A percentile compares a stretch with the other conserved stretches of the same genome.
phyloP scores from a whole-genome alignment of 768 basidiomycete genomes.

The Russula sp. region DNA sequence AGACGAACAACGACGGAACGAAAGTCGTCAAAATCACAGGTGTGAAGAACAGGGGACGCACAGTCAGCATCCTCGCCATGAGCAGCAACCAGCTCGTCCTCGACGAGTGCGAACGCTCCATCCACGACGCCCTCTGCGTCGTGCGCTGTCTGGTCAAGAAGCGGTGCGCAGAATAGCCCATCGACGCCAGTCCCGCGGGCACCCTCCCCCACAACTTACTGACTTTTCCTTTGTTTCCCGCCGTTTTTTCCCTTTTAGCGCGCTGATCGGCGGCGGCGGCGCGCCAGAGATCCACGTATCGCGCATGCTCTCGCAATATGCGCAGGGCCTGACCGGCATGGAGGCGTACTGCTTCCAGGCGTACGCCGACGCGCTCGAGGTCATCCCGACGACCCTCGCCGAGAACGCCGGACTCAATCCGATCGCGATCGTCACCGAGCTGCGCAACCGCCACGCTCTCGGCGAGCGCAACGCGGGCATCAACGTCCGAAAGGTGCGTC shows the following conservation, averaged over 20 bases:
- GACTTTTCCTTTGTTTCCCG: not conserved
- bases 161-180: slow-evolving; percentile 49
- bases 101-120: slow-evolving; percentile 94
- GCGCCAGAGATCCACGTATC: slow-evolving; percentile 98
- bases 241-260: slow-evolving; percentile 38
- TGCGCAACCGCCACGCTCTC: slow-evolving; percentile 92
- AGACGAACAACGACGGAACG: slow-evolving; percentile 70
- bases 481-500: slow-evolving; percentile 88
- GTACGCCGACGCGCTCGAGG: slow-evolving; percentile 95
- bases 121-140: slow-evolving; percentile 98
- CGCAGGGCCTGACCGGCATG: slow-evolving; percentile 94
- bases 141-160: slow-evolving; percentile 98
- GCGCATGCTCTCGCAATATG: slow-evolving; percentile 80
- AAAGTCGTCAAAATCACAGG: slow-evolving; percentile 95
- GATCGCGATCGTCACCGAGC: slow-evolving; percentile 95
- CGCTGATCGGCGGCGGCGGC: slow-evolving; percentile 92
- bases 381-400: slow-evolving; percentile 95
- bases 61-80: slow-evolving; percentile 92
- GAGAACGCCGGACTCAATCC: slow-evolving; percentile 99
- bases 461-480: slow-evolving; percentile 95
- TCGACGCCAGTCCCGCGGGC: no score
- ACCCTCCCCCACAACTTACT: not conserved
- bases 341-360: slow-evolving; percentile 99
- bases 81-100: slow-evolving; percentile 89
- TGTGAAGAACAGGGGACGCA: slow-evolving; percentile 89